Base-by-base conservation (phyloP, 2,329 filamentous ascomycete species). In the Podosphaera xanthii region DNA sequence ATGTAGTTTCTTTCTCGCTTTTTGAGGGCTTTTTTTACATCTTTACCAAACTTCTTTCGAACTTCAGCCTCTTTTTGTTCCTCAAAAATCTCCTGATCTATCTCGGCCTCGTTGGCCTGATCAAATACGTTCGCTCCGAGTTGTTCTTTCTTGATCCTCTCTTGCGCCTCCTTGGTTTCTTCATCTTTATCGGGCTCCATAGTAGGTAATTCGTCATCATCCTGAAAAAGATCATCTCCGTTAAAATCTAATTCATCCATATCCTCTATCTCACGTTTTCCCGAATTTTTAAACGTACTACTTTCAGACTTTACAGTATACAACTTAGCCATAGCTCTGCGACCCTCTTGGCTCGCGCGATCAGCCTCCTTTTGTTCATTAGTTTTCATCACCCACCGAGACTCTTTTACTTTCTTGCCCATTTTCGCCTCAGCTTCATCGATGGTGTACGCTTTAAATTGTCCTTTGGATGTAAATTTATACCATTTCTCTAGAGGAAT, bases 401-500 rank as follows among this genome's bases (percentile, higher is more conserved):
- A 83, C 54, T 85, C 80, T 61, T 83, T 84, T 55, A 82, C 77
- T 69, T 88, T 88, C 70, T 86, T 85, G 61, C 78, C 82, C 84
- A 94, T 88, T 60, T 83, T 76, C 59, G 84, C 84, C 69, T 97
- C 90, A 0, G 87, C 87, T 68, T 95, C 84, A 62, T 95, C 90
- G 9, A 90, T 82, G 0, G 81, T 84, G 70, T 90, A 80, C 0
- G 82, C 78, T 68, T 84, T 83, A 68, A 92, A 91, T 9, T 84
- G 80, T 59, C 87, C 86, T 69, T 91, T 91, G 50, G 83, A 77
- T 3, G 79, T 83, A 69, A 95, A 94, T 59, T 82, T 86, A 73
- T 98, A 98, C 83, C 87, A 96, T 68, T 96, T 95, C 71, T 98
- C 91, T 22, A 97, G 73, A 0, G 94, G 94, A 2, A 95, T 77